Evolutionary conservation across 352 stramenopile species (phyloP), one percentile per base, ranked within the genome.

Genomic region (Phytopythium montanum): DNA sequence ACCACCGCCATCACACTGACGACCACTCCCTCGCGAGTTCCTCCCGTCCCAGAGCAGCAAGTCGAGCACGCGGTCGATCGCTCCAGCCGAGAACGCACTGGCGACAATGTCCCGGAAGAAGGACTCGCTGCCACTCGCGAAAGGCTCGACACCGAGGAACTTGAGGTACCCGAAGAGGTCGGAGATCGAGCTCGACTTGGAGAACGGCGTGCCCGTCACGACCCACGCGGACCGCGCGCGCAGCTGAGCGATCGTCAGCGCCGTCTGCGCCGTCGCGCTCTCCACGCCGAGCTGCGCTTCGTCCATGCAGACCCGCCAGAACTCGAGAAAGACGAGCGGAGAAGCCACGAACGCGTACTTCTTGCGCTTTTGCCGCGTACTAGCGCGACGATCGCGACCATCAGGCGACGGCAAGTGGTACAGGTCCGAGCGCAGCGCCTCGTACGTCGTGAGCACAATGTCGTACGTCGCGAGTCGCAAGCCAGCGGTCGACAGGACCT

Each of bases 221-320:
- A 89, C 81, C 94, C 94, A 98, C 56, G 84, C 74, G 39, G 86
- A 73, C 18, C 79, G 50, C 6, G 75, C 71, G 2, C 69, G 64
- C 4, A 98, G 63, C 41, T 85, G 74, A 2, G 87, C 65, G 23
- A 95, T 83, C 54, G 96, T 97, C 52, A 91, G 61, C 19, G 93
- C 90, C 9, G 88, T 84, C 54, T 85, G 65, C 7, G 88, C 64
- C n/a, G 75, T 72, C 1, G 72, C 75, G 51, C 85, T 88, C 65
- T 98, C 88, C 2, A 98, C 86, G 13, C 80, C 78, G 14, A 96
- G 72, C 68, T 98, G 94, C 2, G 93, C 93, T 81, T 98, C 94
- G 59, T 98, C 93, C 61, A 98, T 90, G 52, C 79, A 96, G 14
- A 98, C 73, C 16, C 94, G 79, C 87, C 90, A 97, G 60, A 91